A percentile compares a stretch with the other conserved stretches of the same genome.
Evolutionary conservation across 495 filamentous ascomycete species (phyloP).

Genomic region (Penicillium silybi): DNA sequence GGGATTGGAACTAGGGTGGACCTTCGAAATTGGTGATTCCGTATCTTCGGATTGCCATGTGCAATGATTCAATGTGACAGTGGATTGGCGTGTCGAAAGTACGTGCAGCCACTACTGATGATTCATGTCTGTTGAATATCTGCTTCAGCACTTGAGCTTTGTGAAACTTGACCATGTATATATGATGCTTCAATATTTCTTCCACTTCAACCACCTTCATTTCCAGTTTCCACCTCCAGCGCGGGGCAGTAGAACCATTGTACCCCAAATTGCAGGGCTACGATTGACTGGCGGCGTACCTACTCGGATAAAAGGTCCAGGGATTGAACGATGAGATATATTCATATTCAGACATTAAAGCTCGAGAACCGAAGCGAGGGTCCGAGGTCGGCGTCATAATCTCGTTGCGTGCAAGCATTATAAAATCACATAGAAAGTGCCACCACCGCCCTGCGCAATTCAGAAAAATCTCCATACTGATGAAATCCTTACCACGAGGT

Average conservation of each 20-base stretch:
- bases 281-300: too few relatives aligned
- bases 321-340: too few relatives aligned
- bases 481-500: conserved; percentile 31
- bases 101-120: conserved; percentile 11
- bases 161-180: conserved; percentile 13
- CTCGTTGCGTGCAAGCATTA: conserved; percentile 3
- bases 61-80: conserved; percentile 12
- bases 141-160: neutral
- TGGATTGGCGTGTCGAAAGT: neutral
- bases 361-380: neutral
- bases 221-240: too few relatives aligned
- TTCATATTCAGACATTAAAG: too few relatives aligned
- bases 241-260: too few relatives aligned
- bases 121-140: conserved; percentile 9
- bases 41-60: neutral
- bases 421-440: neutral
- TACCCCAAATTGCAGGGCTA: too few relatives aligned
- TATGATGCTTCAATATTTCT: conserved; percentile 5
- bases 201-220: neutral
- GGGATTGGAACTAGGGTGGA: neutral
- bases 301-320: too few relatives aligned
- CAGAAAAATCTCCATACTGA: neutral
- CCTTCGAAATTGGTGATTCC: neutral
- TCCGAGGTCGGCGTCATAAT: neutral
- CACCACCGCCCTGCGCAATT: neutral